These are phyloP conservation scores for Orbilia brochopaga DNA, from an alignment of 2,329 filamentous ascomycete genomes.

Conservation along the genomic window DNA sequence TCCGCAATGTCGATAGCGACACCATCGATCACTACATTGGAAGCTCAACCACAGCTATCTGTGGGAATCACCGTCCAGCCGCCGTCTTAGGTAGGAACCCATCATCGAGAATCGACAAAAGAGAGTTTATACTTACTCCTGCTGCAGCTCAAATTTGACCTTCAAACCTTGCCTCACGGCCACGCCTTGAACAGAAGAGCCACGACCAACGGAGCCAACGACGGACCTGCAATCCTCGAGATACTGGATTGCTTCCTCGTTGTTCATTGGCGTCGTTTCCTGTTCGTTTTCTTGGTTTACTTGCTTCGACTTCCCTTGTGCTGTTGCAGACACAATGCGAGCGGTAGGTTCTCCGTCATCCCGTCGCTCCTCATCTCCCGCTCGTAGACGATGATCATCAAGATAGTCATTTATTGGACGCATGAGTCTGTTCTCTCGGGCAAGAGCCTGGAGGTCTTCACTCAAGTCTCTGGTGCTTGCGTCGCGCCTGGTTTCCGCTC, in stretches of 20 bases:
- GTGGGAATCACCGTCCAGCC: too few species aligned
- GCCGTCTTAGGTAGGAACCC: too few species aligned
- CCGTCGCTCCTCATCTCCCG: constrained; percentile 17
- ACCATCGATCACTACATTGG: too few species aligned
- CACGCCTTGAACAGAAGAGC: not conserved
- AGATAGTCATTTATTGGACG: not conserved
- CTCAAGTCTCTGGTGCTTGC: not conserved
- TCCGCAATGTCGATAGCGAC: too few species aligned
- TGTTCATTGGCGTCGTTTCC: constrained; percentile 12
- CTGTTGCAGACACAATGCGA: constrained; percentile 7
- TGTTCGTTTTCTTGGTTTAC: not conserved
- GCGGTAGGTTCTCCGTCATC: constrained; percentile 26
- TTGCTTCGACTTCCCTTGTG: not conserved
- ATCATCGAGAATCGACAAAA: not conserved
- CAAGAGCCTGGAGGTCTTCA: not conserved
- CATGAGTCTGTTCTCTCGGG: not conserved
- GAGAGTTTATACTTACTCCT: not conserved
- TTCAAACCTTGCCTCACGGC: not conserved
- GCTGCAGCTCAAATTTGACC: not conserved
- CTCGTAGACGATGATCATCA: not conserved
- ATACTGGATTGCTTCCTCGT: constrained; percentile 11
- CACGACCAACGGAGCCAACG: not conserved
- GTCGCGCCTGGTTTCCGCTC: not conserved
- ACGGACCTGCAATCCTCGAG: not conserved
- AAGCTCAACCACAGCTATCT: too few species aligned